Evolutionary conservation across 2,329 filamentous ascomycete species (phyloP), one percentile per base, ranked within the genome.

Genomic region (Cercospora brassicicola): DNA sequence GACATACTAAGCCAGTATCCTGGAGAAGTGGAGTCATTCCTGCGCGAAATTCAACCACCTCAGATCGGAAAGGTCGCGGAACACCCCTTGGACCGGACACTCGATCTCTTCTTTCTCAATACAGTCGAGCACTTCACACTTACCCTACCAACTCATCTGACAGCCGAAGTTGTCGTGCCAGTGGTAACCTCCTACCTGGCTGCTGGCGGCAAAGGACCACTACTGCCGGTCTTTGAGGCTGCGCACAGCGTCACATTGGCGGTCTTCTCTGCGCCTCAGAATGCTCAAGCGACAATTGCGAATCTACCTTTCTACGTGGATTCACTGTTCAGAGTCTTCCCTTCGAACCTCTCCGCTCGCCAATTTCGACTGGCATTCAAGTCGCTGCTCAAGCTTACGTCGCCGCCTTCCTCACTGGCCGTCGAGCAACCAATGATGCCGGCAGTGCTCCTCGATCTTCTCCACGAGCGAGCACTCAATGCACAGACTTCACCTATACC

Each of bases 281-380:
- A 93, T 73, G 88, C 90, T 18, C 81, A 87, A 15, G 81, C 96
- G 23, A 89, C 92, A 15, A 86, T 89, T 8, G 85, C 87, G 70
- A 87, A 95, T 64, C 85, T 94, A 1, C 92, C 93, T 0, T 92
- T 92, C 76, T 97, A 97, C 79, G 89, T 96, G 71, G 90, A 94
- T 73, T 89, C 90, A 13, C 84, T 97, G 0, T 91, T 96, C 76
- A 84, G 86, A 20, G 83, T 92, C 0, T 97, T 97, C 78, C 93
- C 94, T 0, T 78, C 84, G 1, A 90, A 90, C 67, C 88, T 97
- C 20, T 94, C 92, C 0, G 85, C 91, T 0, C 88, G 93, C 15
- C 94, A 97, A 78, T 97, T 97, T 82, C 88, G 93, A 31, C 84
- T 97, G 9, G 94, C 93, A 10, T 94, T 96, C 83, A 92, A 90